A percentile compares a stretch with the other conserved stretches of the same genome.
These are phyloP conservation scores for Colletotrichum kahawae DNA, from an alignment of 2,329 filamentous ascomycete species.

Conservation along the genomic window DNA sequence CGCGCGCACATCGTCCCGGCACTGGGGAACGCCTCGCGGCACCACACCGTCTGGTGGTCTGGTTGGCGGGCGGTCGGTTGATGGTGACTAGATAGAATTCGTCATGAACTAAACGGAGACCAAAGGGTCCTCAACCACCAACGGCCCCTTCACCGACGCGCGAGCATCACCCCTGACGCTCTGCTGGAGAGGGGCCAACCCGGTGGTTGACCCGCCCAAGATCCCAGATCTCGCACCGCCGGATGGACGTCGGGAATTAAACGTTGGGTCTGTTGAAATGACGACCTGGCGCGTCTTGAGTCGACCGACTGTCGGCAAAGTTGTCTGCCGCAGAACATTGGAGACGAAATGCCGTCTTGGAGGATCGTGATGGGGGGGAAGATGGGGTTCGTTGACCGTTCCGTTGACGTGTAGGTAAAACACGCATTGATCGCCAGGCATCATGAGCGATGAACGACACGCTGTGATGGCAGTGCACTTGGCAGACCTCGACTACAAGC, in stretches of 20 bases:
- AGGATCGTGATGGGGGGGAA: not conserved
- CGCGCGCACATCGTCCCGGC: not conserved
- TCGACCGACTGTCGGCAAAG: not conserved
- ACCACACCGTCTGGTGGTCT: not conserved
- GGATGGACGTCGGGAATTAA: not conserved
- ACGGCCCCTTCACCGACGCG: not conserved
- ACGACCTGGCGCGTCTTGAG: not conserved
- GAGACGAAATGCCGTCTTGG: not conserved
- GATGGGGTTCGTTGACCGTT: not conserved
- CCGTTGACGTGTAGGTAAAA: not conserved
- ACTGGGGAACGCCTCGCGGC: not conserved
- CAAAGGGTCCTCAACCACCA: not conserved
- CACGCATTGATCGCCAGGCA: not conserved
- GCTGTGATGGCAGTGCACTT: not conserved
- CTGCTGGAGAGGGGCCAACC: not conserved
- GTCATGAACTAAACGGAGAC: not conserved
- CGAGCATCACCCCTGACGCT: not conserved
- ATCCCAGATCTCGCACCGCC: not conserved
- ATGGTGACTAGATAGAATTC: conserved; percentile 12
- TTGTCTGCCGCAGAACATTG: not conserved
- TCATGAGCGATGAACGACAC: not conserved
- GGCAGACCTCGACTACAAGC: not conserved
- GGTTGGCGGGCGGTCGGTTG: not conserved
- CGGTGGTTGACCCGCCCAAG: not conserved
- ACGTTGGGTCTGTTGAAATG: not conserved